Conservation (phyloP, 164 flowering plant species). For the Aristolochia contorta region DNA sequence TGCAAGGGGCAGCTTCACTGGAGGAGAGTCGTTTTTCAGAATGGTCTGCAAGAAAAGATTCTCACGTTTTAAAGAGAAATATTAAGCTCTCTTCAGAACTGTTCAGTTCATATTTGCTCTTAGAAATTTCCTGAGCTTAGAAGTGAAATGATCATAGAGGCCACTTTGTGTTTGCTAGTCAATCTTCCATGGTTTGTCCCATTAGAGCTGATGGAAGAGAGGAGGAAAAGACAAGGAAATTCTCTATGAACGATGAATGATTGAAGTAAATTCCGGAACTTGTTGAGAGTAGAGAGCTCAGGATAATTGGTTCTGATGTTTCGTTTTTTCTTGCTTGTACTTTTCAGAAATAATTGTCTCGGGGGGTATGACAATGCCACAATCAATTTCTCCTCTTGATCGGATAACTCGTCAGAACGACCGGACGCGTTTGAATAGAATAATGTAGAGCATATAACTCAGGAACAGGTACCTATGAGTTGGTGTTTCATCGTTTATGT, state of each 20-base stretch:
- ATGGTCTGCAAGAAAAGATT: not conserved
- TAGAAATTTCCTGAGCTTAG: too few relatives aligned
- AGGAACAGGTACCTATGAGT: too few relatives aligned
- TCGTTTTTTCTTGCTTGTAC: slow-evolving; percentile 1
- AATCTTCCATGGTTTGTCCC: not conserved
- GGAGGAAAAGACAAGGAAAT: not conserved
- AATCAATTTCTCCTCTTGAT: slow-evolving; percentile 48
- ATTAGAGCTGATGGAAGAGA: not conserved
- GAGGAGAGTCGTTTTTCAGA: not conserved
- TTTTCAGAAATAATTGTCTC: slow-evolving; percentile 80
- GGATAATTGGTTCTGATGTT: not conserved
- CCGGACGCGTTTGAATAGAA: slow-evolving; percentile 46
- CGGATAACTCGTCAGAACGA: slow-evolving; percentile 37
- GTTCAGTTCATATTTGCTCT: too few relatives aligned
- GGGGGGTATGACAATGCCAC: slow-evolving; percentile 93
- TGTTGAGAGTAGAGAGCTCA: not conserved
- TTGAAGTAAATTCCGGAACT: not conserved
- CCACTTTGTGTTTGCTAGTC: too few relatives aligned
- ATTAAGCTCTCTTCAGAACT: too few relatives aligned
- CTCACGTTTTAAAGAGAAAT: not conserved
- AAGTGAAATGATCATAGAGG: too few relatives aligned
- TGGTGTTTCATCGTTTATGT: too few relatives aligned
- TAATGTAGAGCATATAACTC: slow-evolving; percentile 9
- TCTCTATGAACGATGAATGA: not conserved
- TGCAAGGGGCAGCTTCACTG: too few relatives aligned